Evolutionary conservation across 768 basidiomycete genomes (phyloP).

Genomic region (Boletus edulis): DNA sequence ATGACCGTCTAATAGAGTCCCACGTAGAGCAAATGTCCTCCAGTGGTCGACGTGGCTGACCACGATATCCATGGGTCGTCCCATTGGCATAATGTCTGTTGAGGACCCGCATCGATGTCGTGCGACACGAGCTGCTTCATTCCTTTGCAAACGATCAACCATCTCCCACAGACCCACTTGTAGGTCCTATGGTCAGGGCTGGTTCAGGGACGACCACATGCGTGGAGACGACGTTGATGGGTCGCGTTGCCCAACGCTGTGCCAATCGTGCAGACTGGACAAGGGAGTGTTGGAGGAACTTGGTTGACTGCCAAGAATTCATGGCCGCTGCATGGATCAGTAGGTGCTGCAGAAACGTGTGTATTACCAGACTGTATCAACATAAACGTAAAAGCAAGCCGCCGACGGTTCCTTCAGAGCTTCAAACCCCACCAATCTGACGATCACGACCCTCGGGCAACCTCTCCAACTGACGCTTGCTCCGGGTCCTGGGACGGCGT

Average conservation of each 20-base stretch:
- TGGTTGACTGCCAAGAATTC: background rate
- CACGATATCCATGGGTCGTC: background rate
- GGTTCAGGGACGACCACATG: too few species aligned
- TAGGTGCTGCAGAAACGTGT: background rate
- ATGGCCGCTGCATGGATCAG: background rate
- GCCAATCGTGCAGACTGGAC: background rate
- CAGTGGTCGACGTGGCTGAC: background rate
- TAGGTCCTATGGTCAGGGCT: too few species aligned
- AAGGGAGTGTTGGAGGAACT: background rate
- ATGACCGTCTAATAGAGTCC: background rate
- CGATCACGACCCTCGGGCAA: slow-evolving; percentile 64
- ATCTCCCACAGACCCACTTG: background rate
- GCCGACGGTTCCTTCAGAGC: slow-evolving; percentile 1
- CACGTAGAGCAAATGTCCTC: background rate
- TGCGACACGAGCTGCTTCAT: background rate
- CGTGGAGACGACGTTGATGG: background rate
- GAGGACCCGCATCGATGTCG: background rate
- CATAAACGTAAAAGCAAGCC: background rate
- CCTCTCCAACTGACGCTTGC: slow-evolving; percentile 56
- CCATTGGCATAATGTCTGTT: background rate
- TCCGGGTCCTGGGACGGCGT: slow-evolving; percentile 64
- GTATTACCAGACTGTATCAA: slow-evolving; percentile 3
- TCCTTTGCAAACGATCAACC: background rate
- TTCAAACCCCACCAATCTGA: slow-evolving; percentile 23
- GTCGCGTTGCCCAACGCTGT: background rate